Evolutionary conservation across 257 asterid genomes (phyloP).

Genomic region (Echites panduratus): DNA sequence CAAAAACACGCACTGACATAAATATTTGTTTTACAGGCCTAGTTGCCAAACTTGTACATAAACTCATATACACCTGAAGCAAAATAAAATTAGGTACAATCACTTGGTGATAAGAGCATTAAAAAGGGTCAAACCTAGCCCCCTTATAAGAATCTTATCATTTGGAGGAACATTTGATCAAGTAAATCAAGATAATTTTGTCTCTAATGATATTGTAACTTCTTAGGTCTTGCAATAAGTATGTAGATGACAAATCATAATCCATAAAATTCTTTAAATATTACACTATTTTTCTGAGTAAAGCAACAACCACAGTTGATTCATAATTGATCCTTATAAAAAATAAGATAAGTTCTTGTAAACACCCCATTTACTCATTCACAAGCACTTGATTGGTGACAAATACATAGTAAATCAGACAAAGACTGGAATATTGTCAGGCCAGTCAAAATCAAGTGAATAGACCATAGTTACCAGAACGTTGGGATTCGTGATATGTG

Average conservation of each 20-base stretch:
- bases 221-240: background rate
- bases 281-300: background rate
- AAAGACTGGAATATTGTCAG: background rate
- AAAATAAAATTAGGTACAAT: too few relatives aligned
- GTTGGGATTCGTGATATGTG: too few relatives aligned
- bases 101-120: too few relatives aligned
- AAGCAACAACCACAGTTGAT: background rate
- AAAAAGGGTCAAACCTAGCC: too few relatives aligned
- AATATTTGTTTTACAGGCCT: too few relatives aligned
- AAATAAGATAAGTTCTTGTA: background rate
- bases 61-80: too few relatives aligned
- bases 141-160: background rate
- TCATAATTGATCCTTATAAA: background rate
- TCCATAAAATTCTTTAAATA: background rate
- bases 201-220: background rate
- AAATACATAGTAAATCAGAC: background rate
- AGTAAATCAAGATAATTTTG: background rate
- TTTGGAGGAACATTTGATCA: background rate
- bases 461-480: background rate
- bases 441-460: background rate
- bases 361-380: background rate
- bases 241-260: background rate
- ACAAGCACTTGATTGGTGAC: background rate
- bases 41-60: too few relatives aligned
- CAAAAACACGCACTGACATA: too few relatives aligned